phyloP scores from a whole-genome alignment of 2,329 filamentous ascomycete species.

The Exophiala lecanii-corni region DNA sequence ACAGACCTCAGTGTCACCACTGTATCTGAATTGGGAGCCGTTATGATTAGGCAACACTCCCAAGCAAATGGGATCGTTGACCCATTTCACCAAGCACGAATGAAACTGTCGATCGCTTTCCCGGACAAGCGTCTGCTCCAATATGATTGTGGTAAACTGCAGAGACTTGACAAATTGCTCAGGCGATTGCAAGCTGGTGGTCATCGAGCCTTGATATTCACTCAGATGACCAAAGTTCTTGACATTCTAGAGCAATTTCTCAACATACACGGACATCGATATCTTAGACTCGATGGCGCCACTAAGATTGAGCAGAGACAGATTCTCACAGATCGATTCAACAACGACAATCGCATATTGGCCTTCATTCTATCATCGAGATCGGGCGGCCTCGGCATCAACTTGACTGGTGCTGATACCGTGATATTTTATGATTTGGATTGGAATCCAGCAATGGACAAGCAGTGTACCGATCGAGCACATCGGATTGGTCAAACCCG shows the following conservation, averaged over 20 bases:
- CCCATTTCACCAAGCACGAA: conserved; percentile 89
- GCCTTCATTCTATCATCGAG: conserved; percentile 94
- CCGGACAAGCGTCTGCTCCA: conserved; percentile 94
- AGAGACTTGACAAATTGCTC: conserved; percentile 79
- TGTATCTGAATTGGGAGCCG: conserved; percentile 57
- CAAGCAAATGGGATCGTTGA: conserved; percentile 56
- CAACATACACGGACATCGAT: conserved; percentile 96
- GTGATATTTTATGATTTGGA: conserved; percentile 99
- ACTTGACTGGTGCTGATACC: conserved; percentile 91
- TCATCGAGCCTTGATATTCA: conserved; percentile 94
- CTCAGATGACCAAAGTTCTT: conserved; percentile 97
- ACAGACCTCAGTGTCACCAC: conserved; percentile 67
- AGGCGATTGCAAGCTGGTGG: conserved; percentile 82
- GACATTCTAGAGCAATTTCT: conserved; percentile 97
- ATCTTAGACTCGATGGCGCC: conserved; percentile 90
- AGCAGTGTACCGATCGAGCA: conserved; percentile 95
- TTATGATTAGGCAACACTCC: conserved; percentile 56
- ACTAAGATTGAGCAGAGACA: conserved; percentile 95
- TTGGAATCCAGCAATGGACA: conserved; percentile 99
- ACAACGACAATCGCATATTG: conserved; percentile 84
- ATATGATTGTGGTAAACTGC: conserved; percentile 95
- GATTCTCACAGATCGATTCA: conserved; percentile 93
- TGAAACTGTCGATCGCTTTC: conserved; percentile 91
- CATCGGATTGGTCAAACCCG: conserved; percentile 97
- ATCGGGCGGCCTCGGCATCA: conserved; percentile 92